Evolutionary conservation across 1,139 yeast species (phyloP).

Genomic region (Yamadazyma atlantica): DNA sequence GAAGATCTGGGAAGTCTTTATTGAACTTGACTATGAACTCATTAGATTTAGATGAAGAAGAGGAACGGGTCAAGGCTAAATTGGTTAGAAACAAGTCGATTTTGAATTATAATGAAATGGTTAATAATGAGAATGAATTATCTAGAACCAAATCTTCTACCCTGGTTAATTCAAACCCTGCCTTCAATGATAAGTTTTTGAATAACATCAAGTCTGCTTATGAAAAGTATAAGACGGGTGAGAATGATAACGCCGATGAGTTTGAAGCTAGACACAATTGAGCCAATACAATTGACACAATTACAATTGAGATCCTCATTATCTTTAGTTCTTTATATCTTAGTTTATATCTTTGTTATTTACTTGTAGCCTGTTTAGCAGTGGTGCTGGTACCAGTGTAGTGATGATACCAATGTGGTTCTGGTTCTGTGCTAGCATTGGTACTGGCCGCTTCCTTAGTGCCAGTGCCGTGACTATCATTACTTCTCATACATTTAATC

Average conservation of each 20-base stretch:
- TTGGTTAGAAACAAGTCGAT: slow-evolving; percentile 19
- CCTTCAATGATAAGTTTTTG: slow-evolving; percentile 41
- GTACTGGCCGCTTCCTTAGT: too few species aligned
- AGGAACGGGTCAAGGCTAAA: slow-evolving; percentile 27
- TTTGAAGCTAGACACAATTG: slow-evolving; percentile 41
- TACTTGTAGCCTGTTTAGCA: too few species aligned
- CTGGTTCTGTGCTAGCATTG: too few species aligned
- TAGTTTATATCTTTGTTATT: too few species aligned
- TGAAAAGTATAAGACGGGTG: slow-evolving; percentile 38
- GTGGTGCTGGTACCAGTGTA: too few species aligned
- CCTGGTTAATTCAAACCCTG: slow-evolving; percentile 33
- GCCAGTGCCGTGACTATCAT: too few species aligned
- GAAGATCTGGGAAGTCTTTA: slow-evolving; percentile 71
- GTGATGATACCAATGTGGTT: too few species aligned
- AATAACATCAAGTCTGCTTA: slow-evolving; percentile 56
- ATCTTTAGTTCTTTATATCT: too few species aligned
- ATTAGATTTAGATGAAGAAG: slow-evolving; percentile 66
- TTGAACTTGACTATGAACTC: slow-evolving; percentile 66
- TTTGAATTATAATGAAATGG: slow-evolving; percentile 17
- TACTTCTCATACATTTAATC: too few species aligned
- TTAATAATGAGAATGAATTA: slow-evolving; percentile 25
- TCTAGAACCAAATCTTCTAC: slow-evolving; percentile 35
- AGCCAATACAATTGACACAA: neutral
- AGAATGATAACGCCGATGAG: slow-evolving; percentile 53
- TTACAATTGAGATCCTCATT: neutral